phyloP scores from a whole-genome alignment of 1,284 basidiomycete genomes.

The Heterobasidion irregulare region DNA sequence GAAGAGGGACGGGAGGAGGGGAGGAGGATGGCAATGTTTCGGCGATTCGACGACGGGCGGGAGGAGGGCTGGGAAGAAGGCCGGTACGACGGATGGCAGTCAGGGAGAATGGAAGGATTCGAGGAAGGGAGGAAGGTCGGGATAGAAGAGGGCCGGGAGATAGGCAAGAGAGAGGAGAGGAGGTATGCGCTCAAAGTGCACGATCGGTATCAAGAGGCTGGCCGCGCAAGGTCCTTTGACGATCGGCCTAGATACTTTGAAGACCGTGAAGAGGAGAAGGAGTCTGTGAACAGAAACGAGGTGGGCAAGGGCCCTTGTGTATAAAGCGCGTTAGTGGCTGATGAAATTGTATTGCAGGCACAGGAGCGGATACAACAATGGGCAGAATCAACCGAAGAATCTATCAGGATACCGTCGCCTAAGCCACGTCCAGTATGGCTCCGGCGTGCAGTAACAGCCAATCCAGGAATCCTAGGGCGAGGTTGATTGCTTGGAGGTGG shows the following conservation, averaged over 20 bases:
- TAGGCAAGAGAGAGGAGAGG: constrained; percentile 41
- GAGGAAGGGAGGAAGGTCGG: constrained; percentile 34
- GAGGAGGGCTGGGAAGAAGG: constrained; percentile 36
- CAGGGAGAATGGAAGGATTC: constrained; percentile 36
- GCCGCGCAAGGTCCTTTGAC: neutral
- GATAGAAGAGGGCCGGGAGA: constrained; percentile 28
- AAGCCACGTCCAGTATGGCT: constrained; percentile 6
- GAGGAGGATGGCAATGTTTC: constrained; percentile 24
- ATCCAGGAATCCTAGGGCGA: neutral
- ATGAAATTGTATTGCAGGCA: neutral
- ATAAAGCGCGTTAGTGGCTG: neutral
- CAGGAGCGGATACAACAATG: constrained; percentile 5
- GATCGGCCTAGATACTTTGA: neutral
- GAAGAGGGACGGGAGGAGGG: constrained; percentile 39
- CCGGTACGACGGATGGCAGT: constrained; percentile 34
- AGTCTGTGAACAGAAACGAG: neutral
- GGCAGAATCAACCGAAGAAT: constrained; percentile 1
- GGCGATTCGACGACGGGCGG: constrained; percentile 32
- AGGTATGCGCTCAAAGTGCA: constrained; percentile 43
- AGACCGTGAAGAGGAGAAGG: neutral
- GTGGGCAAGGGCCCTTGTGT: neutral
- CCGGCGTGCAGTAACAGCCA: neutral
- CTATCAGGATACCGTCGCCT: neutral
- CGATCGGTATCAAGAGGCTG: constrained; percentile 22
- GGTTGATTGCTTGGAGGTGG: neutral